Base-by-base conservation (phyloP, 345 rosid genomes). In the Nephelium lappaceum region DNA sequence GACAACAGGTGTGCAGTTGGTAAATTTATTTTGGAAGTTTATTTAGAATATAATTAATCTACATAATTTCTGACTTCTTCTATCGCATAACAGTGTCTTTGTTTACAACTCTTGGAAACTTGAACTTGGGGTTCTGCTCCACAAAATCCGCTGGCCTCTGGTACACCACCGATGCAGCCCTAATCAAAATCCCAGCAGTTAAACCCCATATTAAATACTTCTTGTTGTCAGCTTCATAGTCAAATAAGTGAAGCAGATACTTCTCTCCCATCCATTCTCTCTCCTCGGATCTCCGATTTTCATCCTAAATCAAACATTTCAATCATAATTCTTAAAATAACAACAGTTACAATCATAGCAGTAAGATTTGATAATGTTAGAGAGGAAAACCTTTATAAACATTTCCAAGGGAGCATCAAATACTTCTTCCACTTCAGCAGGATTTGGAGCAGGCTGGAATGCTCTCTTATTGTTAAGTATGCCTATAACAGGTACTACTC, bases 331-430 rank as follows among this genome's bases (percentile, higher is more conserved):
- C 45, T 74, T 69, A 57, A 43, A 21, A 15, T 55, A 72, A 43
- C 19, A 11, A 14, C 42, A 18, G 10, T 42, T 8, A 38, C 8
- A 69, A 27, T 8, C 42, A 73, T 1, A 27, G 8, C 2, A 72
- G 23, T 10, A 64, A 73, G 9, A 41, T 19, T 3, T 68, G 42
- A 75, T 43, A n/a, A 78, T 61, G 76, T 49, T 71, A 76, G 74
- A n/a, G 57, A 71, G 36, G 43, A 8, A 12, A 86, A 93, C 98
- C 98, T 89, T 91, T 38, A 94, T 85, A 77, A 94, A 94, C 95
- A 94, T 92, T 86, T 91, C 97, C 86, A 94, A 83, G n/a, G 97
- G 98, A 79, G 87, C 97, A 87, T 95, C 97, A 65, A 95, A 93
- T 49, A 93, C 90, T 78, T 85, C 91, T 73, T 93, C 99, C 21